Percentiles rank a stretch among this genome's conserved stretches.
These are phyloP conservation scores for Venturia carpophila DNA, from an alignment of 2,329 filamentous ascomycete genomes.

Conservation along the genomic window DNA sequence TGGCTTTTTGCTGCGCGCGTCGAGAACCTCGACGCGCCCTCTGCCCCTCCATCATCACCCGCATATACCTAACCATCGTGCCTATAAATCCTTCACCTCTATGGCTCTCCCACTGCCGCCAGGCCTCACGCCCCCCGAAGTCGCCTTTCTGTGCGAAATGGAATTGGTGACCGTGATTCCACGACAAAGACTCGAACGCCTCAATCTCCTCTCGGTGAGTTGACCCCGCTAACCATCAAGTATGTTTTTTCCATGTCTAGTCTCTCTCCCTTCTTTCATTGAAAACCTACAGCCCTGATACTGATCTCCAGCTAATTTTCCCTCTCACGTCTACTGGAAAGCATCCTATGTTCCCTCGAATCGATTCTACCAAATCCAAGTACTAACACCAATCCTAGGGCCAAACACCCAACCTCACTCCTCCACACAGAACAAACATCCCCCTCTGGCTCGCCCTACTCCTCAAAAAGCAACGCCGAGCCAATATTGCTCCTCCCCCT, in stretches of 20 bases:
- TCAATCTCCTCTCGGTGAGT: constrained; percentile 78
- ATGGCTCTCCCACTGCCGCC: constrained; percentile 57
- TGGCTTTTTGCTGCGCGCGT: constrained; percentile 10
- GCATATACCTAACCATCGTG: too few species aligned
- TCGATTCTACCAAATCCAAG: background rate
- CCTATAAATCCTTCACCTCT: constrained; percentile 20
- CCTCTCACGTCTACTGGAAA: too few species aligned
- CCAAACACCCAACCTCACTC: constrained; percentile 64
- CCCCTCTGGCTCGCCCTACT: constrained; percentile 94
- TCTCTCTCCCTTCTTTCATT: background rate
- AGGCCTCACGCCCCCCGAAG: constrained; percentile 74
- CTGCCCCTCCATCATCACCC: constrained; percentile 18
- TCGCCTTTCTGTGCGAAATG: constrained; percentile 95
- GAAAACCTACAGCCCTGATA: background rate
- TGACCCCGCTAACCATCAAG: constrained; percentile 23
- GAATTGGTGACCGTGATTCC: constrained; percentile 89
- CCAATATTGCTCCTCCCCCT: constrained; percentile 82
- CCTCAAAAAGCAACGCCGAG: constrained; percentile 86
- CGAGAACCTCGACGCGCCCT: constrained; percentile 11
- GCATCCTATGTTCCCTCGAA: background rate
- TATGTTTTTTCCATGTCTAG: constrained; percentile 5
- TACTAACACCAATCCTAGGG: constrained; percentile 49
- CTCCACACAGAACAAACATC: constrained; percentile 69
- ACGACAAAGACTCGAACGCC: constrained; percentile 77
- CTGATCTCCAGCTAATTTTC: background rate